These are phyloP conservation scores for Rutstroemia sp. DNA, from an alignment of 2,329 filamentous ascomycete species.

Conservation along the genomic window DNA sequence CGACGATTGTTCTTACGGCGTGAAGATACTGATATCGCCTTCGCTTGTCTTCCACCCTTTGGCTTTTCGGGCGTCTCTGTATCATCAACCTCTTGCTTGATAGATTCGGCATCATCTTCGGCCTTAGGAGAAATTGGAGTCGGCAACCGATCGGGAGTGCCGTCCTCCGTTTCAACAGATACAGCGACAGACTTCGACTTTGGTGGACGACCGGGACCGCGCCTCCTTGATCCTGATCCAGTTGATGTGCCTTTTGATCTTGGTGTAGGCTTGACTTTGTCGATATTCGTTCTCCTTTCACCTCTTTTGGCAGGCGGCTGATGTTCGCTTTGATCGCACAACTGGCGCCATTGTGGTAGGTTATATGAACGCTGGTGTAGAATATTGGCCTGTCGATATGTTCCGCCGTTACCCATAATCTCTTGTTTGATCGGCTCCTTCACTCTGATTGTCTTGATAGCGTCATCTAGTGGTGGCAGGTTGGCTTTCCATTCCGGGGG, in stretches of 20 bases:
- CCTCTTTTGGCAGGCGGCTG: constrained; percentile 89
- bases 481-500: constrained; percentile 86
- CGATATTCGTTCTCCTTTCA: constrained; percentile 55
- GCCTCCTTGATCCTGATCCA: constrained; percentile 13
- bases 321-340: constrained; percentile 92
- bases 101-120: constrained; percentile 30
- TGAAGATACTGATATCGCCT: constrained; percentile 67
- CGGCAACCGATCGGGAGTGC: constrained; percentile 38
- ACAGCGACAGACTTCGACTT: constrained; percentile 21
- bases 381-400: constrained; percentile 94
- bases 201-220: constrained; percentile 16
- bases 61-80: constrained; percentile 35
- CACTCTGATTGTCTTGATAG: constrained; percentile 85
- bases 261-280: constrained; percentile 22
- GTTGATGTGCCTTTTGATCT: constrained; percentile 25
- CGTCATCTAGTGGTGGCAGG: constrained; percentile 71
- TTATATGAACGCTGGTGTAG: constrained; percentile 96
- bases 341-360: constrained; percentile 86
- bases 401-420: constrained; percentile 91
- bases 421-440: constrained; percentile 98
- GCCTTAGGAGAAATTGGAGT: constrained; percentile 44
- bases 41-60: constrained; percentile 38
- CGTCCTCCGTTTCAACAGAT: constrained; percentile 31
- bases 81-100: constrained; percentile 33
- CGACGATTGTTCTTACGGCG: constrained; percentile 79